Base-by-base conservation (phyloP, 2,329 filamentous ascomycete genomes). In the Westerdykella sp. region DNA sequence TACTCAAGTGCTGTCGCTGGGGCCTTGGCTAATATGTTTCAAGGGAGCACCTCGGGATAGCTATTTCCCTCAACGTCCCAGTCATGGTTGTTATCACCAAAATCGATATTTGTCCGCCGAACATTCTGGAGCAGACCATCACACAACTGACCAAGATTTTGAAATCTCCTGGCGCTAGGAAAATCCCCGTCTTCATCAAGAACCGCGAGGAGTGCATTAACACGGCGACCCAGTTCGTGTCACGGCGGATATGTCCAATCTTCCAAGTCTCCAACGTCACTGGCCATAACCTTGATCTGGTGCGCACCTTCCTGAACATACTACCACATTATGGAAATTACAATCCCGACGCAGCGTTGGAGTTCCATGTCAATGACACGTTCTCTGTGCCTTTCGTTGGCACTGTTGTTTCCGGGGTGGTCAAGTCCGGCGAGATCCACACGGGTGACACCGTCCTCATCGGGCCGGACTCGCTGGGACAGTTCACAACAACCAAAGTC, bases 191-290 rank as follows among this genome's bases (percentile, higher is more conserved):
- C 34, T 95, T 97, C 63, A 90, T 98, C 69, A 93, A 90, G 66
- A 85, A 84, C 53, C 83, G 83, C 46, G 88, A 95, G 62, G 87
- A 95, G 53, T 95, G 89, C 57, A 84, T 98, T 59, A 90, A 93
- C 65, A 98, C 93, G 0, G 91, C 93, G 2, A 91, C 87, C 0
- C 93, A 97, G 65, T 96, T 98, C 59, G 87, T 97, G 55, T 93
- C 85, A 56, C 86, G 94, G 67, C 80, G 93, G 34, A 96, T 98
- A 62, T 97, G 91, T 61, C 93, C 93, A 11, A 85, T 98, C 51
- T 98, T 98, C 71, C 90, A 97, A 61, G 89, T 98, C 10, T 97
- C 91, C 54, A 98, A 98, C 60, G 93, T 98, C 25, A 97, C 93
- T 0, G 93, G 93, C 37, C 80, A 94, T 67, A 88, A 87, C 48